phyloP scores from a whole-genome alignment of 2,329 filamentous ascomycete genomes.

The Capronia coronata region DNA sequence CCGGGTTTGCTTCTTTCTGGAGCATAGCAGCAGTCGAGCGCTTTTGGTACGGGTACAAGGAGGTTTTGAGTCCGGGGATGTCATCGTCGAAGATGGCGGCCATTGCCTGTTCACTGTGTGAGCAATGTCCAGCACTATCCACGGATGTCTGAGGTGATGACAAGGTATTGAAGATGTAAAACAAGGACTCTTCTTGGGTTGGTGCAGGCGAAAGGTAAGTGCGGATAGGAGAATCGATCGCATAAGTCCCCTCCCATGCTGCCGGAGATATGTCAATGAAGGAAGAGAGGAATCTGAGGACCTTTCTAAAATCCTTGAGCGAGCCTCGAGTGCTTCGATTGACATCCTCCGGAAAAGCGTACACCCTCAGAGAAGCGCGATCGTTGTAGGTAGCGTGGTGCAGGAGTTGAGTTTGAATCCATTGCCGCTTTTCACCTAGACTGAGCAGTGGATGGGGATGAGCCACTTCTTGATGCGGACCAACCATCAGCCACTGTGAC shows the following conservation, averaged over 20 bases:
- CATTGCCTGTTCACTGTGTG: conserved; percentile 35
- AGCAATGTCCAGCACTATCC: conserved; percentile 30
- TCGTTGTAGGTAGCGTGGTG: conserved; percentile 17
- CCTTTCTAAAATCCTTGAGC: conserved; percentile 32
- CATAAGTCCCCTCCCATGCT: conserved; percentile 36
- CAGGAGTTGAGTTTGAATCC: conserved; percentile 32
- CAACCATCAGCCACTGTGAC: conserved; percentile 18
- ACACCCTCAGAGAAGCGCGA: conserved; percentile 33
- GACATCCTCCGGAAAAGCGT: conserved; percentile 39
- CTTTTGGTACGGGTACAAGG: conserved; percentile 70
- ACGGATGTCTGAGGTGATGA: conserved; percentile 35
- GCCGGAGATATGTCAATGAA: conserved; percentile 36
- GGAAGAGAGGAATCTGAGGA: conserved; percentile 37
- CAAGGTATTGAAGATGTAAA: conserved; percentile 48
- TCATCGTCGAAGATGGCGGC: conserved; percentile 31
- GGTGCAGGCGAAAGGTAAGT: conserved; percentile 18
- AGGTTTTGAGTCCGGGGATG: conserved; percentile 45
- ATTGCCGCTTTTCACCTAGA: conserved; percentile 32
- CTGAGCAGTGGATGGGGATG: conserved; percentile 15
- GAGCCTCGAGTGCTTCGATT: conserved; percentile 34
- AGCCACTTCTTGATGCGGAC: conserved; percentile 11
- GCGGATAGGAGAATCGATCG: conserved; percentile 13
- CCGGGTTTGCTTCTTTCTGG: conserved; percentile 65
- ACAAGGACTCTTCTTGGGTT: conserved; percentile 40
- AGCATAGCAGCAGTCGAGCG: conserved; percentile 78